A percentile compares a stretch with the other conserved stretches of the same genome.
Evolutionary conservation across 2,329 filamentous ascomycete species (phyloP).

Genomic region (Daldinia eschscholtzii): DNA sequence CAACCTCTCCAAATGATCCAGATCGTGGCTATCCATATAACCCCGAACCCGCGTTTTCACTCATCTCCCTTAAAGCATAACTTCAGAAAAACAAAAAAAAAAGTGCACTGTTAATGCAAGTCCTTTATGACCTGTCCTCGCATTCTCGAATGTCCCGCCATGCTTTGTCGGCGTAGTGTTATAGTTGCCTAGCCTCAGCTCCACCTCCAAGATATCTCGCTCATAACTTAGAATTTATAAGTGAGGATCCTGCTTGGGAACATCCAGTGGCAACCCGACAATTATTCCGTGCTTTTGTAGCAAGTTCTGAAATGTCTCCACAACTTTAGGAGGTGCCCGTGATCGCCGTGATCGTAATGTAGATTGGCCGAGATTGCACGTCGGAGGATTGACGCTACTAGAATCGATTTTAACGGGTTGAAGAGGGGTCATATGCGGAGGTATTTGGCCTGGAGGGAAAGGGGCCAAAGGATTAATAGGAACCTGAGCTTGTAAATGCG

Average conservation of each 20-base stretch:
- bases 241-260: background rate
- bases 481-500: background rate
- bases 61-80: background rate
- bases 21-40: background rate
- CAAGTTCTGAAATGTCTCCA: background rate
- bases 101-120: background rate
- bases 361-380: background rate
- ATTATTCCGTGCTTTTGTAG: background rate
- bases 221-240: background rate
- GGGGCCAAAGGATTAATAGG: background rate
- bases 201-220: background rate
- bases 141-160: background rate
- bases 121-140: background rate
- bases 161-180: background rate
- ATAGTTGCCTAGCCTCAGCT: background rate
- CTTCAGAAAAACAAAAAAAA: background rate
- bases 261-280: background rate
- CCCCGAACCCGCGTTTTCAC: background rate
- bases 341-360: background rate
- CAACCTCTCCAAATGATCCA: background rate
- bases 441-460: background rate
- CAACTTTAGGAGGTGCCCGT: background rate
- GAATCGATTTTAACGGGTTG: background rate
- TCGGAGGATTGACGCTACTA: background rate
- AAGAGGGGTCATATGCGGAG: background rate